Conservation (phyloP, 306 rosid genomes). For the Dalbergia cochinchinensis region DNA sequence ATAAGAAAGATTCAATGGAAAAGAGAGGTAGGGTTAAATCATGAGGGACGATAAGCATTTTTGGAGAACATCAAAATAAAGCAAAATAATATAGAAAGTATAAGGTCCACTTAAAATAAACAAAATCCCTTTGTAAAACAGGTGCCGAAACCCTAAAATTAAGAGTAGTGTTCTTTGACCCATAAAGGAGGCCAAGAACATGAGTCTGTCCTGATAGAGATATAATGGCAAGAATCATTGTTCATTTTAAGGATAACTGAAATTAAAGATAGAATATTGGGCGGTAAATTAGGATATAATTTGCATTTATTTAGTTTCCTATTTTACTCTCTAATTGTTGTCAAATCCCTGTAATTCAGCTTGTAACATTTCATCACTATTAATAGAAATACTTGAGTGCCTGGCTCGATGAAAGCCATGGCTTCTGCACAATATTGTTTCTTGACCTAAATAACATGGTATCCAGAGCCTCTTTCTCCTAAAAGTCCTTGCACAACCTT, state of each 20-base stretch:
- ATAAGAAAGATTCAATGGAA: neutral
- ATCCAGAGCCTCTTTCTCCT: no score
- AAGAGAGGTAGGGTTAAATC: neutral
- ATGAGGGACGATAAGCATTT: conserved; percentile 34
- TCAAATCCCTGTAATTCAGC: no score
- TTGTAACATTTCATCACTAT: no score
- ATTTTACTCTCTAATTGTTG: no score
- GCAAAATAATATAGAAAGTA: conserved; percentile 22
- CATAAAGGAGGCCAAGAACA: neutral
- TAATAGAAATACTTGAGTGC: no score
- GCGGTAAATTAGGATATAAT: no score
- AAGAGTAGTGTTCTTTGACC: neutral
- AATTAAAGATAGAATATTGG: no score
- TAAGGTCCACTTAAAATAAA: conserved; percentile 20
- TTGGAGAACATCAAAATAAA: conserved; percentile 28
- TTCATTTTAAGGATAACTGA: neutral
- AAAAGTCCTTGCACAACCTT: no score
- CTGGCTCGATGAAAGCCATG: no score
- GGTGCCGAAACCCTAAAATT: neutral
- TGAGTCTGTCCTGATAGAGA: neutral
- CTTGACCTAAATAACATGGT: no score
- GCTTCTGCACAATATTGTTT: no score
- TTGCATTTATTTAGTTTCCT: no score
- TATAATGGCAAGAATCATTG: conserved; percentile 21
- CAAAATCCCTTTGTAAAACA: conserved; percentile 17